Percentiles rank a stretch among this genome's conserved stretches.
Evolutionary conservation across 208 protist genomes (phyloP).

Genomic region (Leishmania tarentolae): DNA sequence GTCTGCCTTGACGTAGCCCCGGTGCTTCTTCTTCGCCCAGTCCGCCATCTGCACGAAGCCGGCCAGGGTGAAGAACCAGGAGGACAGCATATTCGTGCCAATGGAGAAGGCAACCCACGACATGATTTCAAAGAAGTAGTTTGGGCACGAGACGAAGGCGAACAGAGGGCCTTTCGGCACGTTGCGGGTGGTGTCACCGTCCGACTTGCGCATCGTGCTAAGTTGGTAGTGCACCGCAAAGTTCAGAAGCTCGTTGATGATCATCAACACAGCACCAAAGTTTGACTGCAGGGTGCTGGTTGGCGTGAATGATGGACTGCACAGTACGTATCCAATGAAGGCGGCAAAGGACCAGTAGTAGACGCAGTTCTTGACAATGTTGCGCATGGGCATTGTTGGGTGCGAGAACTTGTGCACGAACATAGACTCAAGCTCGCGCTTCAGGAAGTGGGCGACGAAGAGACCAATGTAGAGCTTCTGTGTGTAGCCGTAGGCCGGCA

Average conservation of each 20-base stretch:
- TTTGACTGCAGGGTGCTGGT: conserved; percentile 52
- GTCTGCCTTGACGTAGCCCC: conserved; percentile 81
- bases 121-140: conserved; percentile 96
- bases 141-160: conserved; percentile 92
- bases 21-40: conserved; percentile 90
- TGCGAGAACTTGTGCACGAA: conserved; percentile 96
- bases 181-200: conserved; percentile 71
- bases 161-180: conserved; percentile 90
- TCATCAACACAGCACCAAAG: conserved; percentile 50
- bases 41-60: conserved; percentile 86
- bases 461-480: conserved; percentile 84
- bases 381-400: conserved; percentile 94
- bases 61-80: conserved; percentile 81
- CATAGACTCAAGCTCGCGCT: conserved; percentile 94
- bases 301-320: conserved; percentile 85
- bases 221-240: conserved; percentile 91
- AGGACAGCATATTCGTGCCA: conserved; percentile 80
- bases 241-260: conserved; percentile 91
- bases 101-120: conserved; percentile 93
- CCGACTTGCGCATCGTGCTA: conserved; percentile 79
- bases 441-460: conserved; percentile 93
- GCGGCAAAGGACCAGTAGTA: conserved; percentile 96
- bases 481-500: conserved; percentile 53
- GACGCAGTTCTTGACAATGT: conserved; percentile 95
- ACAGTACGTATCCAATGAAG: conserved; percentile 91